These are phyloP conservation scores for Suillus tomentosus DNA, from an alignment of 768 basidiomycete species.

Conservation along the genomic window DNA sequence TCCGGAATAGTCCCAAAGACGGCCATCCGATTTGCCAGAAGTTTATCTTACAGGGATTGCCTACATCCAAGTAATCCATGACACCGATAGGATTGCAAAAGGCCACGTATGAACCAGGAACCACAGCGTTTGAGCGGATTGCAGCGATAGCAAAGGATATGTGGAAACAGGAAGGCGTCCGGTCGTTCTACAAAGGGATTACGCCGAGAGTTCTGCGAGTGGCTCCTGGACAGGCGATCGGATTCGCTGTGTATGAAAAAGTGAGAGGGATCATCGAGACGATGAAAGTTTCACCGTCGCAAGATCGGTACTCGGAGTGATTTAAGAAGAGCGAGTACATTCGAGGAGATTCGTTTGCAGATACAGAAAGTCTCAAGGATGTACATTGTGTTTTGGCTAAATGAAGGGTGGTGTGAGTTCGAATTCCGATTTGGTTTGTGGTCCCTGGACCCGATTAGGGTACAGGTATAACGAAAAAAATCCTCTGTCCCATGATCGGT, in stretches of 20 bases:
- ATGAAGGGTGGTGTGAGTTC: conserved; percentile 5
- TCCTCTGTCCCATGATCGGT: too few species aligned
- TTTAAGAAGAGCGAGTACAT: not conserved
- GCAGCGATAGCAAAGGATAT: conserved; percentile 82
- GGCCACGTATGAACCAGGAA: conserved; percentile 69
- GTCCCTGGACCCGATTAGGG: not conserved
- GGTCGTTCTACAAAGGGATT: conserved; percentile 97
- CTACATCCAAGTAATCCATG: conserved; percentile 10
- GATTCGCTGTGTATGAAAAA: conserved; percentile 96
- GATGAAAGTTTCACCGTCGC: conserved; percentile 53
- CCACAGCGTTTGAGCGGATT: conserved; percentile 80
- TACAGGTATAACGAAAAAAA: too few species aligned
- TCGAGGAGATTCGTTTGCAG: not conserved
- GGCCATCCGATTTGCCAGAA: conserved; percentile 95
- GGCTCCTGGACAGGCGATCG: conserved; percentile 95
- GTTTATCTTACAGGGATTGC: conserved; percentile 28
- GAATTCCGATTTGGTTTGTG: not conserved
- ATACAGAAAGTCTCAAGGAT: not conserved
- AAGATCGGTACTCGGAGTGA: conserved; percentile 74
- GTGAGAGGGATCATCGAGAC: conserved; percentile 76
- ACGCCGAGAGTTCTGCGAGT: conserved; percentile 95
- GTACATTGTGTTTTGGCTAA: not conserved
- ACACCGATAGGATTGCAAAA: conserved; percentile 74
- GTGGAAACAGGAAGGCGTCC: conserved; percentile 88
- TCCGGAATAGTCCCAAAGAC: conserved; percentile 99